These are phyloP conservation scores for Erysiphe pulchra DNA, from an alignment of 2,329 filamentous ascomycete species.

Conservation along the genomic window DNA sequence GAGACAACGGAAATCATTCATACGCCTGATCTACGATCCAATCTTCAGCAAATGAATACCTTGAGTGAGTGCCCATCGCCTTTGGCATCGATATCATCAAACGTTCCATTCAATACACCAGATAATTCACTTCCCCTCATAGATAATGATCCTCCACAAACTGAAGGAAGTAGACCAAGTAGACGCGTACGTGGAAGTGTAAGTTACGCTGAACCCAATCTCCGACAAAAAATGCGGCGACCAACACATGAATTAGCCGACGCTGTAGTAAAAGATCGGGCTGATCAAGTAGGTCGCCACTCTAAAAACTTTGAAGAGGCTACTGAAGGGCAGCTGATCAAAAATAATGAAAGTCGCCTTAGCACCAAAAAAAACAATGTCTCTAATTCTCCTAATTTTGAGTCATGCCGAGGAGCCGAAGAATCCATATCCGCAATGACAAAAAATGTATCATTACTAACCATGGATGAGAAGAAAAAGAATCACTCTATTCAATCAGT, in stretches of 20 bases:
- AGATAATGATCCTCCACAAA: background rate
- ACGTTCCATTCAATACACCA: background rate
- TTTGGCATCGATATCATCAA: background rate
- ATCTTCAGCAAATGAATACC: conserved; percentile 17
- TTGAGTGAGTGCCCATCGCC: background rate
- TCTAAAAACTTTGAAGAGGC: background rate
- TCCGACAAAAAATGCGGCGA: conserved; percentile 62
- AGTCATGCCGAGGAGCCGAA: no score
- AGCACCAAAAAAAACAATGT: no score
- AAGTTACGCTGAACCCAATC: conserved; percentile 61
- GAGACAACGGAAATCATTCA: conserved; percentile 12
- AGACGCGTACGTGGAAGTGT: conserved; percentile 41
- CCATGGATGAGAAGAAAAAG: background rate
- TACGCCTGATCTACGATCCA: conserved; percentile 15
- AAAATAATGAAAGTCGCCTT: no score
- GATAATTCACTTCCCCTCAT: background rate
- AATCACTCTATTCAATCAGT: background rate
- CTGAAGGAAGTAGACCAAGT: conserved; percentile 32
- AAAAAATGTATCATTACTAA: background rate
- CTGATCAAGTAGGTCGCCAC: background rate
- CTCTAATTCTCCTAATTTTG: no score
- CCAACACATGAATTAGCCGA: conserved; percentile 53
- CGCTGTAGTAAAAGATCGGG: conserved; percentile 41
- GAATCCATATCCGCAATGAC: background rate
- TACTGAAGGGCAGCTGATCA: background rate